Base-by-base conservation (phyloP, 805 yeast species). In the Lipomyces anomalus region DNA sequence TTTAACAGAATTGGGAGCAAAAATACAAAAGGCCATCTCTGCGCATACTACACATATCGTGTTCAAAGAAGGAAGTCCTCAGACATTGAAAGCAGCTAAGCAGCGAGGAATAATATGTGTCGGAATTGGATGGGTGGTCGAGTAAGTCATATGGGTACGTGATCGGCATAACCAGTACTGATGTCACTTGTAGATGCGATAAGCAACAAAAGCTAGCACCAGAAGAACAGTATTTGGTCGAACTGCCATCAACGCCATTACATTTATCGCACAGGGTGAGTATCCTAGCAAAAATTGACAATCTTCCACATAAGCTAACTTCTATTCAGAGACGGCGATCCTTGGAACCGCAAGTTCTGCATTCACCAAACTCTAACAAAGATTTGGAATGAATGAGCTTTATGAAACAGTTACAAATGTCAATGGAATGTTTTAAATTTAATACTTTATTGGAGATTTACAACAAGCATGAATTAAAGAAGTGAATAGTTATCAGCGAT, bases 101-200 rank as follows among this genome's bases (percentile, higher is more conserved):
- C 35, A 39, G n/a, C 28, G 39, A 36, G 28, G 34, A 4, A 33
- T 43, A 1, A 22, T 13, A 5, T 51, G 57, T 28, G 35, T 55
- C 4, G 33, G 41, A 7, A 42, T 55, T 22, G 40, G 44, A 13
- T 55, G 58, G 58, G 38, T 55, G 17, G 43, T 55, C 23, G 55
- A 47, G 50, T 45, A 42, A 42, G 48, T 40, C 22, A 38, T 17
- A 40, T 40, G n/a, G n/a, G n/a, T n/a, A n/a, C n/a, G n/a, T n/a
- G n/a, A n/a, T n/a, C n/a, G n/a, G n/a, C n/a, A n/a, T n/a, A n/a
- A 16, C 22, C 21, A 41, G 16, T 48, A 3, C 44, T 29, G 22
- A 42, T 24, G 21, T n/a, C 39, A 22, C n/a, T 21, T 22, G 11
- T 29, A 38, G 50, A 23, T 51, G 54, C 28, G 42, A 28, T 6